Conservation (phyloP, 805 yeast species). For the Zygotorulaspora florentina region DNA sequence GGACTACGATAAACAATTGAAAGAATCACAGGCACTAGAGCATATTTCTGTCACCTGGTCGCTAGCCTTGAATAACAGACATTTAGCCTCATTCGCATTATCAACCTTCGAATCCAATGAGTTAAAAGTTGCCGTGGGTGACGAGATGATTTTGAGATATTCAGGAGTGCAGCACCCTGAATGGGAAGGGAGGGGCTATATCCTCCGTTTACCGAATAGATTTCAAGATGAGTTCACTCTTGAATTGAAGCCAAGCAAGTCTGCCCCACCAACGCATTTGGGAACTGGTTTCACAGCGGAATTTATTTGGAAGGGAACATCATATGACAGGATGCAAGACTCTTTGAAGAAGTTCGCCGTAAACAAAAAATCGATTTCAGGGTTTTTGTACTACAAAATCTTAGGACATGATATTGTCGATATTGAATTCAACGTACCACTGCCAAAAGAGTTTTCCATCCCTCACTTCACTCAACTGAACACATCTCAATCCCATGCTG, state of each 20-base stretch:
- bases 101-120: constrained; percentile 64
- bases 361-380: constrained; percentile 62
- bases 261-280: constrained; percentile 48
- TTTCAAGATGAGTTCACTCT: constrained; percentile 64
- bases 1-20: constrained; percentile 67
- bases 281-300: constrained; percentile 73
- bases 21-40: constrained; percentile 73
- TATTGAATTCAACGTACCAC: constrained; percentile 53
- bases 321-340: constrained; percentile 78
- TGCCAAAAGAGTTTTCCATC: constrained; percentile 60
- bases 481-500: constrained; percentile 75
- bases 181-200: constrained; percentile 73
- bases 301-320: constrained; percentile 83
- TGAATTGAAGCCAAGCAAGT: constrained; percentile 50
- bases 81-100: constrained; percentile 63
- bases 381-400: constrained; percentile 68
- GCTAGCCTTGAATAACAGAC: constrained; percentile 56
- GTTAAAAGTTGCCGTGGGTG: constrained; percentile 76
- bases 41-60: constrained; percentile 74
- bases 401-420: constrained; percentile 75
- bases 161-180: constrained; percentile 51
- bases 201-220: constrained; percentile 66
- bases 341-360: constrained; percentile 72
- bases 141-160: constrained; percentile 67
- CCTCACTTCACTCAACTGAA: constrained; percentile 69